Conservation (phyloP, 1,284 basidiomycete species). For the Sutorius eximius region DNA sequence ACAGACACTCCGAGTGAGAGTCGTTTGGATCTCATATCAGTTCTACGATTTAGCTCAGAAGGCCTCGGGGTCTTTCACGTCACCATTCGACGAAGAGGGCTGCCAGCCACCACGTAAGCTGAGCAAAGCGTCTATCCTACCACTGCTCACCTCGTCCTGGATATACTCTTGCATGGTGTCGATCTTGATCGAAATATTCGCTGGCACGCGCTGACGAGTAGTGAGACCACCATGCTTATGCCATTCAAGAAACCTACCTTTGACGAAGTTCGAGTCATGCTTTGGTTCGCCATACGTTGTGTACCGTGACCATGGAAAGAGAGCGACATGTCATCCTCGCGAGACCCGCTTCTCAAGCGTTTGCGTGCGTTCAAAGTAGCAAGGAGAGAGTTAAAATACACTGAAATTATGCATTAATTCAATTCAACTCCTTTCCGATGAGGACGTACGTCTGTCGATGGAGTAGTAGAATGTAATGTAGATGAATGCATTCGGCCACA, state of each 20-base stretch:
- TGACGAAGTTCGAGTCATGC: background rate
- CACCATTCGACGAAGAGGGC: background rate
- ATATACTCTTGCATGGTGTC: slow-evolving; percentile 20
- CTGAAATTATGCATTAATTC: slow-evolving; percentile 17
- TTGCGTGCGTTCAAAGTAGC: slow-evolving; percentile 47
- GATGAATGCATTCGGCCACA: slow-evolving; percentile 41
- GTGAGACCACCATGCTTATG: background rate
- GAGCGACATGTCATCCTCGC: slow-evolving; percentile 12
- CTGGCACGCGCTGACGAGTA: slow-evolving; percentile 2
- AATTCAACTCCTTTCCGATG: background rate
- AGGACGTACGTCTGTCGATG: slow-evolving; percentile 42
- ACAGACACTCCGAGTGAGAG: background rate
- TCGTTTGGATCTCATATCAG: background rate
- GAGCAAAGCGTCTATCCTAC: background rate
- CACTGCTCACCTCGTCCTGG: slow-evolving; percentile 11
- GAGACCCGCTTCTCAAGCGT: slow-evolving; percentile 28
- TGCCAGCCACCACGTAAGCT: background rate
- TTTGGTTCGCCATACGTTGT: slow-evolving; percentile 1
- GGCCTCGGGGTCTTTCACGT: background rate
- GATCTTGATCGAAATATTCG: slow-evolving; percentile 23
- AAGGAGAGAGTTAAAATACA: slow-evolving; percentile 50
- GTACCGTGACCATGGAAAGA: slow-evolving; percentile 1
- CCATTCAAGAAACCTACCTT: background rate
- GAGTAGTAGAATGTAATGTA: slow-evolving; percentile 51
- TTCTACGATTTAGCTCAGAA: background rate